Conservation (phyloP, 2,329 filamentous ascomycete genomes). For the Akanthomyces dipterigenus region DNA sequence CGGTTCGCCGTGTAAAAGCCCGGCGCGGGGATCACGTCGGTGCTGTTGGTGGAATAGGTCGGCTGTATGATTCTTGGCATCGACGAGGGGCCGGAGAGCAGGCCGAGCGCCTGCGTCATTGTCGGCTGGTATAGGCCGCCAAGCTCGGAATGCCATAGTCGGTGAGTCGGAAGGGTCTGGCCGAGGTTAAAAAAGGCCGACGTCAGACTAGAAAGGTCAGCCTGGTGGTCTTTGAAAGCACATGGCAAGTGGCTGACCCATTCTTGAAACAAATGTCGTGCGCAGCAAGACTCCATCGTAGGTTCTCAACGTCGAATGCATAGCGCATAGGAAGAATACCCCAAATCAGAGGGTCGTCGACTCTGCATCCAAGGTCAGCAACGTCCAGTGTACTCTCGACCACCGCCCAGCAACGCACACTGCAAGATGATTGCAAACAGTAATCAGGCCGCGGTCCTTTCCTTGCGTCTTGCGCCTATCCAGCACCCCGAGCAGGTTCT, state of each 20-base stretch:
- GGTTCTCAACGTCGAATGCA: slow-evolving; percentile 62
- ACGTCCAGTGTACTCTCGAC: not conserved
- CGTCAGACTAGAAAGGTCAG: slow-evolving; percentile 43
- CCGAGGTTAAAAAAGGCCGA: slow-evolving; percentile 81
- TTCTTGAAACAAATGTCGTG: slow-evolving; percentile 95
- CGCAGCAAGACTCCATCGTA: slow-evolving; percentile 84
- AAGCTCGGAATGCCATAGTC: slow-evolving; percentile 65
- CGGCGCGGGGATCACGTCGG: slow-evolving; percentile 62
- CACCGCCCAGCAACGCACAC: slow-evolving; percentile 25
- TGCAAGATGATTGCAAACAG: slow-evolving; percentile 46
- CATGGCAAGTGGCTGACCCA: slow-evolving; percentile 43
- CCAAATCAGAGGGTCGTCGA: slow-evolving; percentile 95
- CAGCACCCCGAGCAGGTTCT: slow-evolving; percentile 66
- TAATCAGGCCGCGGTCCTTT: slow-evolving; percentile 72
- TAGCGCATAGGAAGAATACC: slow-evolving; percentile 75
- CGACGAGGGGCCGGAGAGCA: slow-evolving; percentile 55
- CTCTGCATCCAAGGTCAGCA: slow-evolving; percentile 40
- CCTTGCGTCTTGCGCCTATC: slow-evolving; percentile 61
- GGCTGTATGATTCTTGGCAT: slow-evolving; percentile 43
- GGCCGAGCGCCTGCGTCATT: slow-evolving; percentile 74
- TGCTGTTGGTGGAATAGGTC: slow-evolving; percentile 59
- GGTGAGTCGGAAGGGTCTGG: slow-evolving; percentile 86
- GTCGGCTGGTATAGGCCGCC: slow-evolving; percentile 90
- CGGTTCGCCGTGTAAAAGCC: slow-evolving; percentile 63
- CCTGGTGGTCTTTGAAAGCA: not conserved